Base-by-base conservation (phyloP, 352 stramenopile species). In the Phytophthora colocasiae region DNA sequence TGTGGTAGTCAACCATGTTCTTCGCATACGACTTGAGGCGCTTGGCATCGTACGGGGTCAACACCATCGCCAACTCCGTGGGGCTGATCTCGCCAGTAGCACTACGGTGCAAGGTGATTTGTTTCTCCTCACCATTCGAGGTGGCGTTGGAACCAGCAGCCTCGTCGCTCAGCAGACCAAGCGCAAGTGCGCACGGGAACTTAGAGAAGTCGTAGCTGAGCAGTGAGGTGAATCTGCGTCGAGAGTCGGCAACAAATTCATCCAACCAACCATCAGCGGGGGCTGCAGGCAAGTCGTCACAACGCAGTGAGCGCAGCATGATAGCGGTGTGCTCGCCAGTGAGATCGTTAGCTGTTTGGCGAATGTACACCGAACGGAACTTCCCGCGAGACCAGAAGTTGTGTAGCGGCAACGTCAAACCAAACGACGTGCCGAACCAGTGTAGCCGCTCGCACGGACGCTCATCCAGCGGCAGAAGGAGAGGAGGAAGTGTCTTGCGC, bases 1-100 rank as follows among this genome's bases (percentile, higher is more conserved):
- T 95, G 84, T 99, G 98, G 81, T 99, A 98, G 81, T 99, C 98
- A 58, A 98, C 98, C 52, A 99, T 85, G 75, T 99, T 99, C 66
- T 98, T 95, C 36, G 96, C 87, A 78, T 99, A 99, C 8, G 97
- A 91, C 66, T 99, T 97, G 46, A 99, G 88, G 15, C 98, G 94
- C 76, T 99, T 98, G 27, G 99, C 79, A 78, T 99, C 98, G 82
- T 99, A 98, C 17, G 92, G 87, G n/a, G 95, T 98, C 45, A 99
- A 75, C 48, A 97, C 79, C 75, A 98, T 97, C 24, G 85, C 82
- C 17, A 99, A 77, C 71, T 99, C 97, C 2, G 75, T 69, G 38
- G 80, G 73, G 19, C 72, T 87, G 63, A 97, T 93, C 60, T 98
- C 80, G 34, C 86, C 81, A 40, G 77, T 88, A 31, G 80, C 77